Percentiles rank a stretch among this genome's conserved stretches.
These are phyloP conservation scores for Hordeum pubiflorum DNA, from an alignment of 202 grass and related monocot genomes.

Conservation along the genomic window DNA sequence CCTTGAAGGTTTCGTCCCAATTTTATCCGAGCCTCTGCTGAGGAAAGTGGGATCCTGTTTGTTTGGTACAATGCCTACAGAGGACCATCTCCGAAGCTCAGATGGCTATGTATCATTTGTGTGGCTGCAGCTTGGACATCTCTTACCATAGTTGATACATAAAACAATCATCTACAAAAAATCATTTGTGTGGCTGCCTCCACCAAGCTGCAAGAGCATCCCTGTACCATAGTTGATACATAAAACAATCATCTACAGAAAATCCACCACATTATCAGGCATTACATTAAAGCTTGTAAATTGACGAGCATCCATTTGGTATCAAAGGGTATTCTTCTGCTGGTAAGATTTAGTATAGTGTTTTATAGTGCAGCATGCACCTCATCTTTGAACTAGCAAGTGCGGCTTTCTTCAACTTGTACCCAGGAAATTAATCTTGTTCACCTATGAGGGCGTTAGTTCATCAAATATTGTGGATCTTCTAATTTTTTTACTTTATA, in stretches of 20 bases:
- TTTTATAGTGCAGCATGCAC: not conserved
- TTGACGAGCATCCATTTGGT: not conserved
- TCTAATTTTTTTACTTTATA: not conserved
- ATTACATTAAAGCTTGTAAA: not conserved
- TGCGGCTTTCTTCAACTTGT: not conserved
- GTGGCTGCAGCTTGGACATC: not conserved
- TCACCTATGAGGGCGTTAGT: not conserved
- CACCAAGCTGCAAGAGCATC: constrained; percentile 31
- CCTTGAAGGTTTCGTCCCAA: constrained; percentile 53
- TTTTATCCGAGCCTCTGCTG: constrained; percentile 82
- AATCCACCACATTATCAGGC: not conserved
- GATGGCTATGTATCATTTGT: constrained; percentile 25
- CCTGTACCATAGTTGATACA: constrained; percentile 20
- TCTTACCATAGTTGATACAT: constrained; percentile 7
- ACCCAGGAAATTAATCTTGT: not conserved
- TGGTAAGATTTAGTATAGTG: not conserved
- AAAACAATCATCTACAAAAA: constrained; percentile 27
- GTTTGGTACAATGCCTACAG: constrained; percentile 31
- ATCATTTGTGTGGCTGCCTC: not conserved
- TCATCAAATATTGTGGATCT: not conserved
- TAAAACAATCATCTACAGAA: constrained; percentile 31
- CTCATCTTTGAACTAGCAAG: not conserved
- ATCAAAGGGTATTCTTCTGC: not conserved
- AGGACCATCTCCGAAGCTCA: constrained; percentile 25
- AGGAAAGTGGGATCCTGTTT: constrained; percentile 36